These are phyloP conservation scores for Pythium volutum DNA, from an alignment of 352 stramenopile species.

Conservation along the genomic window DNA sequence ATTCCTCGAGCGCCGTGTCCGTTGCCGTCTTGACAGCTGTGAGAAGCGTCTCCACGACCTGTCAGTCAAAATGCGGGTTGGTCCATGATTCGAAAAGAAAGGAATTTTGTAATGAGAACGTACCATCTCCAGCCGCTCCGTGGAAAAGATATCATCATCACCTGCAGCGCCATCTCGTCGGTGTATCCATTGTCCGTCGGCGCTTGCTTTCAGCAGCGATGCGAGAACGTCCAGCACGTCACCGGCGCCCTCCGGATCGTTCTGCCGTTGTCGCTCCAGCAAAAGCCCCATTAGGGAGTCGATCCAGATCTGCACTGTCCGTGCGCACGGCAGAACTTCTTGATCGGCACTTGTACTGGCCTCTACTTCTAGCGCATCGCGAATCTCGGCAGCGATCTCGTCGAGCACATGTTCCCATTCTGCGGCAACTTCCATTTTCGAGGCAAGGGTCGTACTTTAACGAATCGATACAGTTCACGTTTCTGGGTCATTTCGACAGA, in stretches of 20 bases:
- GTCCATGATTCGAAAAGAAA: not conserved
- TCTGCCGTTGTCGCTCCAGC: not conserved
- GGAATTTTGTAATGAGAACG: not conserved
- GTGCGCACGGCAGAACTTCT: not conserved
- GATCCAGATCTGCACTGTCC: not conserved
- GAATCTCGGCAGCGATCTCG: conserved; percentile 10
- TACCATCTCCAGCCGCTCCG: not conserved
- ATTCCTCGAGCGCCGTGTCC: not conserved
- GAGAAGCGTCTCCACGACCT: not conserved
- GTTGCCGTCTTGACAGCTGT: not conserved
- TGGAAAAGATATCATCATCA: not conserved
- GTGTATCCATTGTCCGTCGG: conserved; percentile 4
- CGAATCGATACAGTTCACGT: not conserved
- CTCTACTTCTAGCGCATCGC: not conserved
- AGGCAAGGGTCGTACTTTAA: conserved; percentile 9
- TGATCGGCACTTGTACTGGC: not conserved
- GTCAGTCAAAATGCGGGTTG: not conserved
- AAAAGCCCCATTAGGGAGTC: conserved; percentile 5
- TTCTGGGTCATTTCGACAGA: conserved; percentile 13
- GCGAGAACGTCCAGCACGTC: conserved; percentile 18
- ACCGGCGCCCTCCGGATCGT: conserved; percentile 6
- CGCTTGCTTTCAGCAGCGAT: conserved; percentile 8
- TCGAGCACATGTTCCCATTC: conserved; percentile 12
- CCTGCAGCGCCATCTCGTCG: not conserved
- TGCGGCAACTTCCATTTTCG: not conserved